Percentiles rank a stretch among this genome's conserved stretches.
Conservation (phyloP, 1,284 basidiomycete species). For the Sphaerobolus stellatus region DNA sequence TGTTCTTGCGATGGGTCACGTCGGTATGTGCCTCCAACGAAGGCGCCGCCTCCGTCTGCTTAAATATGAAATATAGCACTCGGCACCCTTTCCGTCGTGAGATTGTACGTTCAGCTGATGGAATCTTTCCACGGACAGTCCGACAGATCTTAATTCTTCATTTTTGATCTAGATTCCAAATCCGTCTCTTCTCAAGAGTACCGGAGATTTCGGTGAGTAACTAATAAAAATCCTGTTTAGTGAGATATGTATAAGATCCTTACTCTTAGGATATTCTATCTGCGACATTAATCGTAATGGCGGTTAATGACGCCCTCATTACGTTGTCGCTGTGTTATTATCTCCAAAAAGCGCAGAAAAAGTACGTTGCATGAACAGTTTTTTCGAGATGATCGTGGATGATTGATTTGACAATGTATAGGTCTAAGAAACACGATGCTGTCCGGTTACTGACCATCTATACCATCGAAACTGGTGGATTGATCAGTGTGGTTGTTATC, state of each 20-base stretch:
- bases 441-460: background rate
- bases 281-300: slow-evolving; percentile 1
- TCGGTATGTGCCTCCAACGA: background rate
- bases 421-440: background rate
- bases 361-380: background rate
- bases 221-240: background rate
- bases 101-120: too few species aligned
- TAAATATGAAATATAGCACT: too few species aligned
- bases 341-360: background rate
- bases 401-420: background rate
- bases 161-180: background rate
- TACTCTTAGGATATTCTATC: background rate
- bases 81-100: too few species aligned
- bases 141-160: background rate
- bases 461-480: background rate
- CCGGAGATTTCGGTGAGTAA: background rate
- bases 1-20: background rate
- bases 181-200: background rate
- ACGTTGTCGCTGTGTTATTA: slow-evolving; percentile 1
- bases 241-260: background rate
- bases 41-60: too few species aligned
- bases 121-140: too few species aligned
- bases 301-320: background rate
- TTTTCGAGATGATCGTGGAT: background rate
- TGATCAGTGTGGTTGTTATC: background rate